phyloP scores from a whole-genome alignment of 148 eudicot species.

The Rhododendron williamsianum region DNA sequence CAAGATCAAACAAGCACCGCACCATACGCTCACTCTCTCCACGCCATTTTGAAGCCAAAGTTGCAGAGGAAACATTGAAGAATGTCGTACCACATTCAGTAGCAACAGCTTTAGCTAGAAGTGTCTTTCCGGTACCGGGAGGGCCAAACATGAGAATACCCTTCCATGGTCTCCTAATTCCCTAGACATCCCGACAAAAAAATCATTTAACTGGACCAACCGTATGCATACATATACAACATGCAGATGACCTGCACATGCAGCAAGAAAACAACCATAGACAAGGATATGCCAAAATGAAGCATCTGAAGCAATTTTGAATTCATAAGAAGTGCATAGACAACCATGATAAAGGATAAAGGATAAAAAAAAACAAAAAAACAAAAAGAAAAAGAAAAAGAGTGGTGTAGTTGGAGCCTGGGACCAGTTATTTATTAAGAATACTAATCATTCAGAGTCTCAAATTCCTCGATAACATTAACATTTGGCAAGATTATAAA shows the following conservation, averaged over 20 bases:
- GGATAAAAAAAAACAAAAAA: too few relatives aligned
- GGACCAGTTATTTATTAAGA: neutral
- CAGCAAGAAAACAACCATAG: neutral
- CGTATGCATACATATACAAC: neutral
- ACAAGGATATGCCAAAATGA: neutral
- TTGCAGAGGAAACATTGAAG: slow-evolving; percentile 97
- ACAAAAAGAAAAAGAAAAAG: neutral
- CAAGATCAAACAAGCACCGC: slow-evolving; percentile 90
- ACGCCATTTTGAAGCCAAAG: slow-evolving; percentile 98
- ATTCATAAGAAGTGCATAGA: neutral
- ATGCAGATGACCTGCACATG: neutral
- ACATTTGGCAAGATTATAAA: neutral
- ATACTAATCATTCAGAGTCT: neutral
- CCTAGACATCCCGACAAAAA: slow-evolving; percentile 34
- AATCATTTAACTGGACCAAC: neutral
- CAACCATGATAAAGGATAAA: neutral
- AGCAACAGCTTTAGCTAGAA: slow-evolving; percentile 97
- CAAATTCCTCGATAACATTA: neutral
- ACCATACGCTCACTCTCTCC: slow-evolving; percentile 99
- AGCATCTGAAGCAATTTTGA: slow-evolving; percentile 2
- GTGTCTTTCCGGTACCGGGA: slow-evolving; percentile 98
- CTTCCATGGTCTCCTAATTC: slow-evolving; percentile 98
- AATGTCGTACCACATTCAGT: slow-evolving; percentile 98
- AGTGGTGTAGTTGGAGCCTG: neutral
- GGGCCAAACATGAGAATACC: slow-evolving; percentile 99